These are phyloP conservation scores for Zymoseptoria crescenta DNA, from an alignment of 2,329 filamentous ascomycete genomes.

Conservation along the genomic window DNA sequence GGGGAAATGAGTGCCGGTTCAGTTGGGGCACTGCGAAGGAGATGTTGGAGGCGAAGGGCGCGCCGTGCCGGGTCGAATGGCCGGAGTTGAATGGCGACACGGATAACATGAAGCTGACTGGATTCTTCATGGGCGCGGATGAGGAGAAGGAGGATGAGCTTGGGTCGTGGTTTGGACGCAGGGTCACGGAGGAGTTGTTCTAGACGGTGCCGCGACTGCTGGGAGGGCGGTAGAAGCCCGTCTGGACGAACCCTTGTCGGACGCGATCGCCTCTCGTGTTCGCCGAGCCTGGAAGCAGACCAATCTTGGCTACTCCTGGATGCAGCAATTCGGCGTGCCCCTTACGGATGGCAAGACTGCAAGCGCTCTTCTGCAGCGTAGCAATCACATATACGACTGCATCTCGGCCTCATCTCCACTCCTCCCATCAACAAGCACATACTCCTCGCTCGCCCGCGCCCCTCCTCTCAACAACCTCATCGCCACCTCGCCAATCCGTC, in stretches of 20 bases:
- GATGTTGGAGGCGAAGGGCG: constrained; percentile 70
- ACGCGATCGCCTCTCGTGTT: too few species aligned
- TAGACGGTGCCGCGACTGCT: constrained; percentile 29
- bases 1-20: constrained; percentile 87
- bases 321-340: too few species aligned
- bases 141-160: constrained; percentile 56
- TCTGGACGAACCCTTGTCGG: too few species aligned
- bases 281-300: too few species aligned
- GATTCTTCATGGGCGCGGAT: constrained; percentile 56
- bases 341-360: too few species aligned
- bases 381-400: constrained; percentile 9
- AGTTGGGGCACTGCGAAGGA: constrained; percentile 96
- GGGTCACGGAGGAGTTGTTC: constrained; percentile 63
- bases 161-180: constrained; percentile 71
- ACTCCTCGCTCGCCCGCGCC: constrained; percentile 7
- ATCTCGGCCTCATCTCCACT: constrained; percentile 6
- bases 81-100: constrained; percentile 64
- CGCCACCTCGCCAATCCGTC: constrained; percentile 50
- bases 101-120: constrained; percentile 59
- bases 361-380: too few species aligned
- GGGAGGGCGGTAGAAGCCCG: too few species aligned
- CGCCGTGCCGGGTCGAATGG: constrained; percentile 70
- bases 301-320: too few species aligned
- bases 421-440: constrained; percentile 13
- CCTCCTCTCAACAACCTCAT: constrained; percentile 22